phyloP scores from a whole-genome alignment of 1,139 yeast species.

The Candida buenavistaensis region DNA sequence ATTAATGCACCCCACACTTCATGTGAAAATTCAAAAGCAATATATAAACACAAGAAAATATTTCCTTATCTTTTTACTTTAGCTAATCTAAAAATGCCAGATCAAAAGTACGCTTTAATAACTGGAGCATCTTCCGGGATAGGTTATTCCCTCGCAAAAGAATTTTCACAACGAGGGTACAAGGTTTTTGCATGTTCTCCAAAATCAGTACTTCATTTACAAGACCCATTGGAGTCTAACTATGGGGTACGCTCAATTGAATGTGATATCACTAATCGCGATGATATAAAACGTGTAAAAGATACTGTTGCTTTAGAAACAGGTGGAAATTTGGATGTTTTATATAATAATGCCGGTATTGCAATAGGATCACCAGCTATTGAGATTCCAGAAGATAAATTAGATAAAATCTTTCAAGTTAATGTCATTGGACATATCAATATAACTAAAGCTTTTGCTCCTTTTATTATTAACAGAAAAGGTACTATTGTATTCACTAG shows the following conservation, averaged over 20 bases:
- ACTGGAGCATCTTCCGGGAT: conserved; percentile 46
- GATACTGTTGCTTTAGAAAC: conserved; percentile 22
- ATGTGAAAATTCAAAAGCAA: too few species aligned
- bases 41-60: too few species aligned
- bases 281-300: conserved; percentile 26
- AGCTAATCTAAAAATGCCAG: too few species aligned
- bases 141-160: conserved; percentile 32
- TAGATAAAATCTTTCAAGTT: conserved; percentile 28
- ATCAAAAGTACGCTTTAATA: conserved; percentile 29
- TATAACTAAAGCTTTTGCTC: conserved; percentile 33
- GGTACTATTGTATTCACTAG: conserved; percentile 39
- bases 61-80: too few species aligned
- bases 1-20: too few species aligned
- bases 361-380: conserved; percentile 32
- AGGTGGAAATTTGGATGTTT: conserved; percentile 29
- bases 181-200: conserved; percentile 37
- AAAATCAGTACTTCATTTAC: conserved; percentile 19
- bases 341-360: conserved; percentile 39
- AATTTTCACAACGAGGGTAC: conserved; percentile 32
- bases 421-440: conserved; percentile 41
- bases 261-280: conserved; percentile 33
- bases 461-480: conserved; percentile 31
- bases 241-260: conserved; percentile 32
- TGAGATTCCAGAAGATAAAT: conserved; percentile 27
- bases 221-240: conserved; percentile 28